phyloP scores from a whole-genome alignment of 2,329 filamentous ascomycete genomes.

The Apiospora arundinis region DNA sequence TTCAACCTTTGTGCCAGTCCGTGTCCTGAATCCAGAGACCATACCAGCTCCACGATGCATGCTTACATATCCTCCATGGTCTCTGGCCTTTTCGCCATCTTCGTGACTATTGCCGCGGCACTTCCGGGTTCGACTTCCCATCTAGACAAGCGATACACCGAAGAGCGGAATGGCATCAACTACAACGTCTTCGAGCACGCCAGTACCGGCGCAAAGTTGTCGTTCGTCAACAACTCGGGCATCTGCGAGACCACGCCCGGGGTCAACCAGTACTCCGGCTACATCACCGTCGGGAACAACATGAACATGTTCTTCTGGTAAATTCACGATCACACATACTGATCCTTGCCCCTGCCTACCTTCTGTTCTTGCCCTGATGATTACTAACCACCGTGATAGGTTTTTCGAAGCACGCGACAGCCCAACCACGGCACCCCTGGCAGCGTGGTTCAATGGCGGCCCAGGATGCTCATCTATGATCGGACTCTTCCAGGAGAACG shows the following conservation, averaged over 20 bases:
- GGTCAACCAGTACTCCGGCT: conserved; percentile 58
- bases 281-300: conserved; percentile 52
- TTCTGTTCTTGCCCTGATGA: background rate
- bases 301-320: conserved; percentile 54
- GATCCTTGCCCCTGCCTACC: no score
- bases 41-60: background rate
- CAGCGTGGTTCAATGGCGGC: conserved; percentile 48
- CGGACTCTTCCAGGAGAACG: conserved; percentile 50
- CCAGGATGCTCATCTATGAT: conserved; percentile 49
- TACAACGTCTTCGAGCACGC: conserved; percentile 56
- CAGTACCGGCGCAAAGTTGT: conserved; percentile 49
- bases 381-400: conserved; percentile 24
- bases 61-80: background rate
- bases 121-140: background rate
- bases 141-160: conserved; percentile 30
- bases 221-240: conserved; percentile 57
- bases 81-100: background rate
- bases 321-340: background rate
- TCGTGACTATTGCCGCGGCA: background rate
- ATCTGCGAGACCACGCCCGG: conserved; percentile 57
- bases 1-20: background rate
- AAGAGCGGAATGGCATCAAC: conserved; percentile 27
- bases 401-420: conserved; percentile 45
- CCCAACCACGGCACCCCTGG: conserved; percentile 40
- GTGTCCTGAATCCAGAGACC: background rate